Evolutionary conservation across 2,329 filamentous ascomycete species (phyloP), one percentile per base, ranked within the genome.

Genomic region (Zymoseptoria pseudotritici): DNA sequence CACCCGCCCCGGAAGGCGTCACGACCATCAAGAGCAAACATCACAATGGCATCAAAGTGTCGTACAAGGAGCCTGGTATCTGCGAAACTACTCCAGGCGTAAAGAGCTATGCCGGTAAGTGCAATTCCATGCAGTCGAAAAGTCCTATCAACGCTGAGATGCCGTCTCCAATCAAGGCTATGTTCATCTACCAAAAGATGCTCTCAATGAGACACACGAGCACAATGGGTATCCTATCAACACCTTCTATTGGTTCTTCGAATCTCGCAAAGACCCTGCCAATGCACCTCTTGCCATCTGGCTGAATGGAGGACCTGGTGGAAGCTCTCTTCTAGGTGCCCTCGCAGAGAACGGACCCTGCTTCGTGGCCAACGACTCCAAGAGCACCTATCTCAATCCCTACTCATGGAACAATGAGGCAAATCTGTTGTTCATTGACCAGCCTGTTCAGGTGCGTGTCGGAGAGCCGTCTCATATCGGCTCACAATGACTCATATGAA

Each of bases 201-300:
- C 68, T 1, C 70, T 66, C 55, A 66, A 66, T 52, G 65, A 66
- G 29, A 65, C 65, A 8, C 61, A 63, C 54, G 65, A 69, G 66
- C 79, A 82, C 63, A 73, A 78, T 52, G 58, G 36, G 10, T 82
- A 82, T 60, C 74, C 79, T 8, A 57, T 66, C 50, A 65, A 79
- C 56, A 74, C 74, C 0, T 86, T 85, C 70, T 87, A 86, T 70
- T 84, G 82, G 82, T 86, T 85, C 67, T 86, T 87, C 65, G 83
- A 85, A 62, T 78, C 83, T 0, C 76, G 83, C 17, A 80, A 83
- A 57, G 78, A 83, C 66, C 79, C 83, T 1, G 67, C 71, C 8
- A 80, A 81, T 66, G 83, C 82, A 0, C 84, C 83, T 0, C 72
- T 86, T 2, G 77, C 80, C 0, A 79, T 86, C 29, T 86, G 82